Percentiles rank a stretch among this genome's conserved stretches.
These are phyloP conservation scores for Collybia mongolica DNA, from an alignment of 768 basidiomycete species.

Conservation along the genomic window DNA sequence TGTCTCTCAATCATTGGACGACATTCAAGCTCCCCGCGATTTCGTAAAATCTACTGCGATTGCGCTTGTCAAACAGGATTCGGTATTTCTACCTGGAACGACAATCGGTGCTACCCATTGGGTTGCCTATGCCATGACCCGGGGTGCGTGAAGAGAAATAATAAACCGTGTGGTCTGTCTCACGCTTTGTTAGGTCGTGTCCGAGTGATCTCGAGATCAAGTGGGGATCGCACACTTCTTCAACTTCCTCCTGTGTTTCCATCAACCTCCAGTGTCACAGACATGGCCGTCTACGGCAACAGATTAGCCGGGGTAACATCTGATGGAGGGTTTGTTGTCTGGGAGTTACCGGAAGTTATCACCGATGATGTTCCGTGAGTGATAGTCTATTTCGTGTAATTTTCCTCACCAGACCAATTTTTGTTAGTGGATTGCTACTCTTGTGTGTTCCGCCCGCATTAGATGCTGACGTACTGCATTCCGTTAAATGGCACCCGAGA, in stretches of 20 bases:
- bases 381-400: background rate
- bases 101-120: constrained; percentile 91
- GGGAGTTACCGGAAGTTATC: constrained; percentile 82
- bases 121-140: constrained; percentile 92
- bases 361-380: constrained; percentile 86
- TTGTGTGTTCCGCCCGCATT: constrained; percentile 67
- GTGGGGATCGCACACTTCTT: constrained; percentile 84
- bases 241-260: constrained; percentile 70
- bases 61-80: constrained; percentile 83
- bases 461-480: constrained; percentile 63
- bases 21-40: constrained; percentile 74
- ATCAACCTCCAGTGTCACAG: constrained; percentile 61
- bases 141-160: constrained; percentile 40
- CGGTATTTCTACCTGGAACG: constrained; percentile 80
- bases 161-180: constrained; percentile 4
- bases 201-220: constrained; percentile 84
- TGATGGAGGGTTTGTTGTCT: constrained; percentile 87
- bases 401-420: constrained; percentile 8
- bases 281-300: constrained; percentile 85
- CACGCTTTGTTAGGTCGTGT: constrained; percentile 56
- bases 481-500: constrained; percentile 89
- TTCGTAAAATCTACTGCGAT: constrained; percentile 88
- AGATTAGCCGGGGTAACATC: constrained; percentile 84
- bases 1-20: constrained; percentile 68
- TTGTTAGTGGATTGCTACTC: constrained; percentile 57